phyloP scores from a whole-genome alignment of 23 red algal species.

The Agarophyton chilense region DNA sequence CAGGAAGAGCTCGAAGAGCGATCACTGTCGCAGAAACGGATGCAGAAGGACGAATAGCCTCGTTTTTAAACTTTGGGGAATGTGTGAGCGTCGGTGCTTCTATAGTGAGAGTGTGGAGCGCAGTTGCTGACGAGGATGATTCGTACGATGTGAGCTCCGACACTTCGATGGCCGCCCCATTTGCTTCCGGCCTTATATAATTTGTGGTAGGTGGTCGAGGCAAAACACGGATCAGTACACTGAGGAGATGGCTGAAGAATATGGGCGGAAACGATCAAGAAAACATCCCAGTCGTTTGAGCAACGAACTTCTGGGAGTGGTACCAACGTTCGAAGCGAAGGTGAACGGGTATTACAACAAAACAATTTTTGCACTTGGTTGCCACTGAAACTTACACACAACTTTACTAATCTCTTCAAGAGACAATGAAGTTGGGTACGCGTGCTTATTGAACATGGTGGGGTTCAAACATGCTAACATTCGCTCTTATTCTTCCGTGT shows the following conservation, averaged over 20 bases:
- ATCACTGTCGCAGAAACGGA: conserved; percentile 57
- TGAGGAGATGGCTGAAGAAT: neutral
- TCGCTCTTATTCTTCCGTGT: too few relatives aligned
- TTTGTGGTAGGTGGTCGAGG: conserved; percentile 40
- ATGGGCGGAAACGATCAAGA: neutral
- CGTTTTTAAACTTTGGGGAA: conserved; percentile 38
- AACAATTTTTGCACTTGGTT: too few relatives aligned
- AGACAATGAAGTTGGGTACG: too few relatives aligned
- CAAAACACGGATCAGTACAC: neutral
- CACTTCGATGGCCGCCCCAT: conserved; percentile 64
- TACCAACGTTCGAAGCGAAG: neutral
- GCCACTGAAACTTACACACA: too few relatives aligned
- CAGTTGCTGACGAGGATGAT: conserved; percentile 29
- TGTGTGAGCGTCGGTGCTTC: conserved; percentile 69
- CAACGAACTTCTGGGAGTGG: conserved; percentile 3
- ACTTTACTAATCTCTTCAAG: too few relatives aligned
- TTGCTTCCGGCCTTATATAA: conserved; percentile 43
- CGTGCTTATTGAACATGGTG: too few relatives aligned
- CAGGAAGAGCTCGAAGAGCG: conserved; percentile 39
- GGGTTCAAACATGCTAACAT: too few relatives aligned
- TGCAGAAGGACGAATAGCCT: neutral
- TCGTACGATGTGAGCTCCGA: conserved; percentile 18
- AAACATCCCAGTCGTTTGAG: neutral
- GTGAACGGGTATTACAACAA: neutral
- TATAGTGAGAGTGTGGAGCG: conserved; percentile 20